A percentile compares a stretch with the other conserved stretches of the same genome.
phyloP scores from a whole-genome alignment of 768 basidiomycete genomes.

The Agaricus sinodeliciosus region DNA sequence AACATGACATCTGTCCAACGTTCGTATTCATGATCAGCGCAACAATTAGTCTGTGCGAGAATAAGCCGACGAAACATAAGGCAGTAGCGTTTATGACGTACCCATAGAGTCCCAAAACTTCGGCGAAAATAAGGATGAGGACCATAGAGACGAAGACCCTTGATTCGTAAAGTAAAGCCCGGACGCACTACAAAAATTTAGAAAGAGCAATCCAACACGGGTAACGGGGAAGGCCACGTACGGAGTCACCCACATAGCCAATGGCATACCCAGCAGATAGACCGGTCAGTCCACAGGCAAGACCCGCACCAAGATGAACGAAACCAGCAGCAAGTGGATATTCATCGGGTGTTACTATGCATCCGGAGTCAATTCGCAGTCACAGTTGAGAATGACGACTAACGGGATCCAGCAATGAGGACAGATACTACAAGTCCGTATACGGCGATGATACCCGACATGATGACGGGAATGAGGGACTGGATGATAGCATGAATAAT shows the following conservation, averaged over 20 bases:
- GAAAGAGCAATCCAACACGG: background rate
- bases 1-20: constrained; percentile 2
- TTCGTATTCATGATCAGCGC: constrained; percentile 88
- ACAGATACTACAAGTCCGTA: constrained; percentile 96
- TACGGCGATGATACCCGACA: constrained; percentile 97
- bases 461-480: constrained; percentile 95
- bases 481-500: constrained; percentile 21
- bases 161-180: constrained; percentile 87
- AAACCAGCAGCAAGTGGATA: constrained; percentile 87
- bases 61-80: background rate
- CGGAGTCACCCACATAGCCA: constrained; percentile 89
- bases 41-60: constrained; percentile 59
- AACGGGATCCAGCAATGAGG: constrained; percentile 67
- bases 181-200: constrained; percentile 56
- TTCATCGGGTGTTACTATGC: constrained; percentile 52
- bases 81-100: constrained; percentile 25
- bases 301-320: constrained; percentile 86
- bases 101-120: constrained; percentile 89
- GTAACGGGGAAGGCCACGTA: constrained; percentile 33
- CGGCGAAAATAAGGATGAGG: constrained; percentile 88
- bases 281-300: constrained; percentile 88
- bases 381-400: constrained; percentile 16
- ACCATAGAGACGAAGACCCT: constrained; percentile 95
- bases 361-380: constrained; percentile 1
- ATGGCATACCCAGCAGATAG: constrained; percentile 94